These are phyloP conservation scores for Parietaria judaica DNA, from an alignment of 306 rosid genomes.

Conservation along the genomic window DNA sequence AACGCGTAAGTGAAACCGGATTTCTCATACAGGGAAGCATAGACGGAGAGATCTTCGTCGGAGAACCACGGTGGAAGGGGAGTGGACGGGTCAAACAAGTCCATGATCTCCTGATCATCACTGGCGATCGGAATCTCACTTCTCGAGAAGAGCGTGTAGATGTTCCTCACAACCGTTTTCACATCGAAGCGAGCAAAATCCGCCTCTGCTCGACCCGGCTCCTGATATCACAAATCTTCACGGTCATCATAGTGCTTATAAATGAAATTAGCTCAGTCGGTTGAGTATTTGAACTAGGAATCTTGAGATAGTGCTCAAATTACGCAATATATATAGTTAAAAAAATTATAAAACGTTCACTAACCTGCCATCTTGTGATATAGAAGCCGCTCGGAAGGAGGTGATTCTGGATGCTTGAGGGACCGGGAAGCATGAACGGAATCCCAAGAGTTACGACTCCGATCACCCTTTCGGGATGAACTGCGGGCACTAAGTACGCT, in stretches of 20 bases:
- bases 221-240: constrained; percentile 8
- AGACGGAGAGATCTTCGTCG: constrained; percentile 40
- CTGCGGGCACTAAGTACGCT: constrained; percentile 30
- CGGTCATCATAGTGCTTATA: too few species aligned
- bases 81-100: constrained; percentile 41
- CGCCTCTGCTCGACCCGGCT: constrained; percentile 50
- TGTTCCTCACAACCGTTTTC: constrained; percentile 39
- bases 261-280: too few species aligned
- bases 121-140: constrained; percentile 45
- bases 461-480: constrained; percentile 37
- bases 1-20: constrained; percentile 45
- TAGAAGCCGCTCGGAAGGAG: constrained; percentile 46
- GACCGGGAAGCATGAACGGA: constrained; percentile 42
- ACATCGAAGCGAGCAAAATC: constrained; percentile 51
- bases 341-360: too few species aligned
- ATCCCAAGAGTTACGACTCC: constrained; percentile 42
- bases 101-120: constrained; percentile 53
- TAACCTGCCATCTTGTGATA: constrained; percentile 45
- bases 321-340: too few species aligned
- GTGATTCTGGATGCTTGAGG: constrained; percentile 21
- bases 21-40: constrained; percentile 45
- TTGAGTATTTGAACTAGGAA: too few species aligned
- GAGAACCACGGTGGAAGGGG: constrained; percentile 52
- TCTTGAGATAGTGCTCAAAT: too few species aligned
- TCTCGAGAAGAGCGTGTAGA: constrained; percentile 42